These are phyloP conservation scores for Polygonum aviculare DNA, from an alignment of 148 eudicot genomes.

Conservation along the genomic window DNA sequence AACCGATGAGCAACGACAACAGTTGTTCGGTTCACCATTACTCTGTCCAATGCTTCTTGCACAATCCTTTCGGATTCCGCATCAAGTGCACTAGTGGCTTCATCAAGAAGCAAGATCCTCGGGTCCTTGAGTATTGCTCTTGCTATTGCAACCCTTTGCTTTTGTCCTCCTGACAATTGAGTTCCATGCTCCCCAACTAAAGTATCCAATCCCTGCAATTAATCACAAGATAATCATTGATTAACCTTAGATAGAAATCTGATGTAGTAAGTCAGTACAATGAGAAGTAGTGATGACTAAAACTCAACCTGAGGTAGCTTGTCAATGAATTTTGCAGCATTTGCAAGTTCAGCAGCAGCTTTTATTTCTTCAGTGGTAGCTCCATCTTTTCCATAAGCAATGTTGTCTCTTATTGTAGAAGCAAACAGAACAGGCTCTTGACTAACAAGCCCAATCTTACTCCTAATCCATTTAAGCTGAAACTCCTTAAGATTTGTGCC, in stretches of 20 bases:
- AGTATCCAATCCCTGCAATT: conserved; percentile 11
- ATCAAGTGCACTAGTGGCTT: conserved; percentile 15
- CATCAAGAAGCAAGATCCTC: conserved; percentile 13
- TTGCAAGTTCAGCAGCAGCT: conserved; percentile 49
- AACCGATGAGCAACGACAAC: conserved; percentile 15
- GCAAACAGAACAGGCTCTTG: conserved; percentile 60
- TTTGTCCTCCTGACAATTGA: conserved; percentile 14
- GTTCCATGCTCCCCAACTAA: conserved; percentile 17
- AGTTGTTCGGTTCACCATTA: conserved; percentile 13
- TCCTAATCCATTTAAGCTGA: conserved; percentile 53
- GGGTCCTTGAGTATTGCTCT: conserved; percentile 15
- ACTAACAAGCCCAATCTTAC: conserved; percentile 57
- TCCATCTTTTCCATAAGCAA: conserved; percentile 49
- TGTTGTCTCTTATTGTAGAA: conserved; percentile 56
- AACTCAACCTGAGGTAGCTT: conserved; percentile 42
- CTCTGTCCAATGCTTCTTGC: conserved; percentile 12
- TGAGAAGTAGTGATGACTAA: background rate
- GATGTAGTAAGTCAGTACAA: background rate
- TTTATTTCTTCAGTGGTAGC: conserved; percentile 46
- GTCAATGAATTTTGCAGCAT: conserved; percentile 58
- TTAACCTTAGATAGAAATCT: background rate
- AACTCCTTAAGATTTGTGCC: conserved; percentile 42
- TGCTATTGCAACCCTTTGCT: conserved; percentile 15
- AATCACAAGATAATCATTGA: background rate
- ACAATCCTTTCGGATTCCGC: conserved; percentile 16